Percentiles rank a stretch among this genome's conserved stretches.
Conservation (phyloP, 2,329 filamentous ascomycete species). For the Diplodia corticola region DNA sequence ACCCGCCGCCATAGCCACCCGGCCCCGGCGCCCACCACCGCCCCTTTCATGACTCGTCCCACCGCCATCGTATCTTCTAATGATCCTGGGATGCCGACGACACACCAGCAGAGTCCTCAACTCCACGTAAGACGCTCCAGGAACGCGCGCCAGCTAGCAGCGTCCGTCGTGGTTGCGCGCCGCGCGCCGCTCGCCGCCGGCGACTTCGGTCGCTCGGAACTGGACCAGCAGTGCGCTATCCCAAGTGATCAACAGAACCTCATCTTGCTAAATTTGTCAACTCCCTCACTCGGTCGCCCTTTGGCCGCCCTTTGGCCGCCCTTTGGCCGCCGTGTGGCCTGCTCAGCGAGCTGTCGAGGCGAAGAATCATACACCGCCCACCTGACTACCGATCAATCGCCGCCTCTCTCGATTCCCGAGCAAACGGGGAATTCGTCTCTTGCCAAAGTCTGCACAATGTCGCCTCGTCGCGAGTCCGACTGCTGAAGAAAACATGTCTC, state of each 20-base stretch:
- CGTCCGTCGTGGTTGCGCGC: neutral
- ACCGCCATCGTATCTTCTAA: constrained; percentile 10
- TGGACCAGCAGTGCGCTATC: neutral
- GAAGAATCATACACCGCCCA: neutral
- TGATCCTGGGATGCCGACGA: neutral
- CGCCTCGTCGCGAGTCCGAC: neutral
- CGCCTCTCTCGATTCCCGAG: neutral
- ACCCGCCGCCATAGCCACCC: neutral
- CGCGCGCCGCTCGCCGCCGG: neutral
- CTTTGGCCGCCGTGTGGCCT: neutral
- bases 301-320: neutral
- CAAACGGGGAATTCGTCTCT: neutral
- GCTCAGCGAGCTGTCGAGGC: neutral
- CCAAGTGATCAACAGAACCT: neutral
- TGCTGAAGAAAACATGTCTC: neutral
- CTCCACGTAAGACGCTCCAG: neutral
- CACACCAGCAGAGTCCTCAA: neutral
- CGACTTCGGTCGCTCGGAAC: neutral
- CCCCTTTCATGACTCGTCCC: constrained; percentile 5
- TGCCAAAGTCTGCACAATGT: too few relatives aligned
- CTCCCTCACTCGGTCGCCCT: neutral
- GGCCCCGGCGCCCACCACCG: neutral
- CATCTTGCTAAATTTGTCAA: constrained; percentile 5
- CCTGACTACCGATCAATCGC: neutral
- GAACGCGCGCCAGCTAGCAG: neutral